Base-by-base conservation (phyloP, 177 flowering plant genomes). In the Viscum album region DNA sequence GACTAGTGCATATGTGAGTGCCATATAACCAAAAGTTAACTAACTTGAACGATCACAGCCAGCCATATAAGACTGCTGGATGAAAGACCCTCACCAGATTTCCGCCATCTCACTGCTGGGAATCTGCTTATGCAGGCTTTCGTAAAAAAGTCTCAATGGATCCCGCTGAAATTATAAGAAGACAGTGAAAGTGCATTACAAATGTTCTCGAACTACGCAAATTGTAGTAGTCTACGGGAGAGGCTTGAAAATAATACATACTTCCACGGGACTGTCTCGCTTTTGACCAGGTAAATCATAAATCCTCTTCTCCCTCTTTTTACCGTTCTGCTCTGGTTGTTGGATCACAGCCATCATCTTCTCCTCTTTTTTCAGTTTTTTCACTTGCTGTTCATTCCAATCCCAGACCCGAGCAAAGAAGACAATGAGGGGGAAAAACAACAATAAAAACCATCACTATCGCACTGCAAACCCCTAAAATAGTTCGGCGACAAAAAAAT, bases 211-310 rank as follows among this genome's bases (percentile, higher is more conserved):
- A 34, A 68, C 2, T 26, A 11, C 6, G 67, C 71, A 66, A 64
- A 28, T 23, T 35, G 61, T n/a, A 26, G 30, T 39, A 66, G 13
- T 59, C 62, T 2, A 12, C 34, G 11, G 33, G 58, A n/a, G 41
- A 37, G 6, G 13, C 13, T 54, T 10, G 31, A 28, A 65, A 34
- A 39, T 28, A 35, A 58, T 21, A 30, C 74, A 23, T 83, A 94
- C 97, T 79, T 85, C 88, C 69, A 83, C 90, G 29, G 97, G 98
- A 54, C 89, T 86, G 68, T 88, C 95, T 54, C 90, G 86, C 81
- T 86, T 94, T 83, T 94, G 98, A 71, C 98, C 97, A 28, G 97
- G 98, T 75, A 94, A 80, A 79, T 85, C 90, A 80, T 78, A 91
- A 61, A 86, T 90, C 76, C 86, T 89, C 83, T 66, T 91, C 75